phyloP scores from a whole-genome alignment of 2,329 filamentous ascomycete genomes.

The Fusarium sp. region DNA sequence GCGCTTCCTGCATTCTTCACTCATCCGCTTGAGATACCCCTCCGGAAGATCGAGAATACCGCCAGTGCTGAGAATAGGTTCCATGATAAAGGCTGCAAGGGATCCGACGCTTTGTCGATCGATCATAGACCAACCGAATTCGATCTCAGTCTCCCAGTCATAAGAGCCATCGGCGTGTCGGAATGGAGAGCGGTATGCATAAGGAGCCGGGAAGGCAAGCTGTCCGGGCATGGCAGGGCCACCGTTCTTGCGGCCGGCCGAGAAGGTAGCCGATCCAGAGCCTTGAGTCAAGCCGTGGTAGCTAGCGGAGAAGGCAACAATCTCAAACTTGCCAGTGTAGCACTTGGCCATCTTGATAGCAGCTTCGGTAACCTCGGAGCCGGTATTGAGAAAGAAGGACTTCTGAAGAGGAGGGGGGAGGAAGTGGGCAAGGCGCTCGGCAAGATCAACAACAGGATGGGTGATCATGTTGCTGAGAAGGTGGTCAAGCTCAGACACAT shows the following conservation, averaged over 20 bases:
- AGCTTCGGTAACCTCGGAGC: slow-evolving; percentile 70
- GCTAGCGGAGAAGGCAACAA: slow-evolving; percentile 71
- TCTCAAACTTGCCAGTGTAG: slow-evolving; percentile 75
- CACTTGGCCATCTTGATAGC: slow-evolving; percentile 76
- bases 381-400: slow-evolving; percentile 71
- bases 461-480: slow-evolving; percentile 71
- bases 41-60: slow-evolving; percentile 53
- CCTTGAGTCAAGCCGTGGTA: slow-evolving; percentile 74
- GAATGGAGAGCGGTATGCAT: slow-evolving; percentile 75
- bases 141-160: slow-evolving; percentile 76
- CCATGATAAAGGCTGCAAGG: slow-evolving; percentile 71
- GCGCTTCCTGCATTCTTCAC: slow-evolving; percentile 65
- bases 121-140: slow-evolving; percentile 74
- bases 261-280: slow-evolving; percentile 68
- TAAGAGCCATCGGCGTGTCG: slow-evolving; percentile 71
- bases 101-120: slow-evolving; percentile 72
- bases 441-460: slow-evolving; percentile 68
- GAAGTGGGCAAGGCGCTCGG: slow-evolving; percentile 62
- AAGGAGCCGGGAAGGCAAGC: slow-evolving; percentile 71
- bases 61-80: slow-evolving; percentile 71
- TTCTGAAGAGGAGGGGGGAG: slow-evolving; percentile 66
- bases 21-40: slow-evolving; percentile 35
- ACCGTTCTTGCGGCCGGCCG: slow-evolving; percentile 64
- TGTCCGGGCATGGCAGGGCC: slow-evolving; percentile 68
- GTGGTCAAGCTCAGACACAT: slow-evolving; percentile 68